phyloP scores from a whole-genome alignment of 106 monocot species.

The Allium cepa region DNA sequence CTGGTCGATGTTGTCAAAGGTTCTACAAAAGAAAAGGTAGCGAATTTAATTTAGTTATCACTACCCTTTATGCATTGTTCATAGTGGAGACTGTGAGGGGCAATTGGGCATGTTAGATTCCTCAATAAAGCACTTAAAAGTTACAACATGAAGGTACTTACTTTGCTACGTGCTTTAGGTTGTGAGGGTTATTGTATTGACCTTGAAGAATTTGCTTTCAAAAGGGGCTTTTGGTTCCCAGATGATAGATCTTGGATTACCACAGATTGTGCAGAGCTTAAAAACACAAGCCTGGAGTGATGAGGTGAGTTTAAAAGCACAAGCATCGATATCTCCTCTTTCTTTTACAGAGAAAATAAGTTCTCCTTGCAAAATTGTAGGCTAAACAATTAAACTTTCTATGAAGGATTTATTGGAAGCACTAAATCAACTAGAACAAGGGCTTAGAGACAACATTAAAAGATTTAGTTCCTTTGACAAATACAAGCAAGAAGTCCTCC shows the following conservation, averaged over 20 bases:
- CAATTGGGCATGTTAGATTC: no score
- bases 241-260: conserved; percentile 92
- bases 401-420: conserved; percentile 87
- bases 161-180: conserved; percentile 40
- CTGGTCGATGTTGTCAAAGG: conserved; percentile 88
- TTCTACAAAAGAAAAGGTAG: conserved; percentile 95
- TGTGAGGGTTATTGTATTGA: conserved; percentile 88
- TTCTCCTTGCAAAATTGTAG: not conserved
- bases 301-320: conserved; percentile 52
- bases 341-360: conserved; percentile 3
- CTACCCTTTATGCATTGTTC: not conserved
- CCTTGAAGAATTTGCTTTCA: conserved; percentile 73
- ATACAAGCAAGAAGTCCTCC: conserved; percentile 96
- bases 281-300: conserved; percentile 97
- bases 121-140: no score
- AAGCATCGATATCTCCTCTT: not conserved
- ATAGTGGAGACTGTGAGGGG: no score
- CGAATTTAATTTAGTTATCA: not conserved
- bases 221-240: conserved; percentile 83
- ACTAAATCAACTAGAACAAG: conserved; percentile 72
- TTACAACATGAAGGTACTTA: not conserved
- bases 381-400: not conserved
- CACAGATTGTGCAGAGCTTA: conserved; percentile 78
- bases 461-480: conserved; percentile 93
- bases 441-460: conserved; percentile 74